These are phyloP conservation scores for Diaporthe sp. DNA, from an alignment of 2,329 filamentous ascomycete species.

Conservation along the genomic window DNA sequence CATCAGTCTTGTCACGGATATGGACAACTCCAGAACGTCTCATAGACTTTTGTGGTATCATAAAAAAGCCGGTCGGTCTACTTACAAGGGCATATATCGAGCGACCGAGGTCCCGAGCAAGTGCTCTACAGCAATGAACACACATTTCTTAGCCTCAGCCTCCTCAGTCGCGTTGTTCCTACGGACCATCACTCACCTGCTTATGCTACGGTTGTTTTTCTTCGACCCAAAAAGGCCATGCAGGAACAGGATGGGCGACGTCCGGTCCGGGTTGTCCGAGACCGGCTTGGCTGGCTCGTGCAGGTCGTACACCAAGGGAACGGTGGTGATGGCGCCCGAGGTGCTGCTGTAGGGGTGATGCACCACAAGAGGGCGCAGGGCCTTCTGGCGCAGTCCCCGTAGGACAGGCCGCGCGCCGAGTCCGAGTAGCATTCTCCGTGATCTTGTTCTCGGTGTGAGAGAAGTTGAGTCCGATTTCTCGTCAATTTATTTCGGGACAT, in stretches of 20 bases:
- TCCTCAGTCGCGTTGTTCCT: not conserved
- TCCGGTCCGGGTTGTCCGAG: slow-evolving; percentile 54
- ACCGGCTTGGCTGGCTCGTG: slow-evolving; percentile 69
- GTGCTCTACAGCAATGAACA: slow-evolving; percentile 67
- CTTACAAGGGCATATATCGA: slow-evolving; percentile 86
- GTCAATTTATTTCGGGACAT: not conserved
- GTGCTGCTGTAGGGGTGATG: slow-evolving; percentile 32
- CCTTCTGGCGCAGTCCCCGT: slow-evolving; percentile 24
- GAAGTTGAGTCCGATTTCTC: not conserved
- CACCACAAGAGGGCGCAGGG: slow-evolving; percentile 21
- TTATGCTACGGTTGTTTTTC: slow-evolving; percentile 93
- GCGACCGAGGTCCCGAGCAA: slow-evolving; percentile 85
- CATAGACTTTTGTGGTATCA: not conserved
- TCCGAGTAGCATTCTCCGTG: slow-evolving; percentile 36
- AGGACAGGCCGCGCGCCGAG: slow-evolving; percentile 38
- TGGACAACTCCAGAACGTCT: no score
- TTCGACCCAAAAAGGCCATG: slow-evolving; percentile 96
- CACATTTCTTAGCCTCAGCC: slow-evolving; percentile 16
- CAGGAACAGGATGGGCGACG: slow-evolving; percentile 83
- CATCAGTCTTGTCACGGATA: not conserved
- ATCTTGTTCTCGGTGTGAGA: not conserved
- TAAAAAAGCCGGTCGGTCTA: slow-evolving; percentile 21
- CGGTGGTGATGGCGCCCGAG: slow-evolving; percentile 37
- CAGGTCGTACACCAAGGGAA: slow-evolving; percentile 74
- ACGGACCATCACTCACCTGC: slow-evolving; percentile 73